Conservation (phyloP, 2,329 filamentous ascomycete genomes). For the Keithomyces neogunnii region DNA sequence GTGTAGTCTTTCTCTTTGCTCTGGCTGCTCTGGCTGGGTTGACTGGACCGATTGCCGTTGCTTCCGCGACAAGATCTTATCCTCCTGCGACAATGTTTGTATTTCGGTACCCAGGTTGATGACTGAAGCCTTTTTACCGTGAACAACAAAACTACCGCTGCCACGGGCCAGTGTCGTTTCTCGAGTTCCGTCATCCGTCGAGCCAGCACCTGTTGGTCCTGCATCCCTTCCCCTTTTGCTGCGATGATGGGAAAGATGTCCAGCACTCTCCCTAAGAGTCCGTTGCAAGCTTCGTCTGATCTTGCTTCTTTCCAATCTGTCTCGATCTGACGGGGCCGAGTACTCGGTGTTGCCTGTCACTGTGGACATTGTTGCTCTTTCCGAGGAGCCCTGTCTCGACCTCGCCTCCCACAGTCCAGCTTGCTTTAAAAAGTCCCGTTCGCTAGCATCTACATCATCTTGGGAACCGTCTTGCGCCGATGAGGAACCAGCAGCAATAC, state of each 20-base stretch:
- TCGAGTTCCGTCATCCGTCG: conserved; percentile 32
- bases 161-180: conserved; percentile 68
- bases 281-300: conserved; percentile 82
- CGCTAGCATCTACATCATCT: conserved; percentile 53
- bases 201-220: conserved; percentile 9
- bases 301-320: conserved; percentile 53
- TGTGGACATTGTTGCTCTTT: conserved; percentile 27
- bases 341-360: conserved; percentile 21
- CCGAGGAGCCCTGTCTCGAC: conserved; percentile 19
- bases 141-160: conserved; percentile 85
- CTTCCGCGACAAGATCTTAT: conserved; percentile 59
- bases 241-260: conserved; percentile 56
- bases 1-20: conserved; percentile 12
- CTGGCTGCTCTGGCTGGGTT: conserved; percentile 25
- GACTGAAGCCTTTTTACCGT: conserved; percentile 95
- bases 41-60: conserved; percentile 24
- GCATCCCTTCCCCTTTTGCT: conserved; percentile 67
- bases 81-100: conserved; percentile 66
- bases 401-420: conserved; percentile 50
- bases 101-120: conserved; percentile 95
- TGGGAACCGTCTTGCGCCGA: conserved; percentile 15
- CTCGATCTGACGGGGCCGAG: conserved; percentile 31
- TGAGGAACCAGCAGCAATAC: conserved; percentile 10
- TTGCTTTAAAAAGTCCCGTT: conserved; percentile 60
- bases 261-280: conserved; percentile 74